These are phyloP conservation scores for Aureobasidium sp. DNA, from an alignment of 2,329 filamentous ascomycete species.

Conservation along the genomic window DNA sequence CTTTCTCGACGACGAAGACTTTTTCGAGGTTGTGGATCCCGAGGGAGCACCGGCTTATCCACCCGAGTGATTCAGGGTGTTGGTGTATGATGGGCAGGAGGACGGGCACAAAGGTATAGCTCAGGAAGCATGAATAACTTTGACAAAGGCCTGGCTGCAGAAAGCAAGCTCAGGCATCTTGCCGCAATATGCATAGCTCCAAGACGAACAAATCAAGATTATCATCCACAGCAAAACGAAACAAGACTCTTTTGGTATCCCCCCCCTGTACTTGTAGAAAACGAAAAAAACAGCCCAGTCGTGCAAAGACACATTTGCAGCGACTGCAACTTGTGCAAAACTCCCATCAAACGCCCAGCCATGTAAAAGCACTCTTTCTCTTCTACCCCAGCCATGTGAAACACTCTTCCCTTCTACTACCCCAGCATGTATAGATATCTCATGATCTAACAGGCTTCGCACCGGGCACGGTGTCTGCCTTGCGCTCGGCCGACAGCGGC, in stretches of 20 bases:
- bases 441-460: slow-evolving; percentile 16
- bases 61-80: neutral
- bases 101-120: neutral
- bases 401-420: neutral
- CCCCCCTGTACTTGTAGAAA: neutral
- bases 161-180: neutral
- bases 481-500: slow-evolving; percentile 23
- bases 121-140: neutral
- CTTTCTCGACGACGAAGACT: slow-evolving; percentile 43
- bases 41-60: neutral
- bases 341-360: neutral
- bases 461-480: slow-evolving; percentile 24
- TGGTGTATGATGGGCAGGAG: neutral
- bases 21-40: slow-evolving; percentile 17
- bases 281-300: neutral
- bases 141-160: neutral
- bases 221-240: neutral
- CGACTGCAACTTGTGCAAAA: neutral
- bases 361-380: neutral
- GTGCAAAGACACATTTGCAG: neutral
- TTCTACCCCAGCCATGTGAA: neutral
- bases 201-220: neutral
- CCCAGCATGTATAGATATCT: neutral
- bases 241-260: neutral
- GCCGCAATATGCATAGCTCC: neutral